These are phyloP conservation scores for Anisogramma anomala DNA, from an alignment of 2,329 filamentous ascomycete genomes.

Conservation along the genomic window DNA sequence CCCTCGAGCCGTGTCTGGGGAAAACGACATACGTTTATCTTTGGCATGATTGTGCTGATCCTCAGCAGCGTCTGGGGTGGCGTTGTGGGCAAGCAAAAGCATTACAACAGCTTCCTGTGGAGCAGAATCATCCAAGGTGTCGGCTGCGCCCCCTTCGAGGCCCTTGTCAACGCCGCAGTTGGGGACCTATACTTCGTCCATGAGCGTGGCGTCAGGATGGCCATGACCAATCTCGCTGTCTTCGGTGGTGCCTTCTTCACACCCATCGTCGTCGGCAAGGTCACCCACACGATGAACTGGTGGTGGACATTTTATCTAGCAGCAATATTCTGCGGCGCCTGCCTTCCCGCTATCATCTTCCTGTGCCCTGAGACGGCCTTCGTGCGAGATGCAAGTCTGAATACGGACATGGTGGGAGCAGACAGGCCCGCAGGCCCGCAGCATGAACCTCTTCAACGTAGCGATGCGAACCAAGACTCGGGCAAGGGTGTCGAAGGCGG, in stretches of 20 bases:
- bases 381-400: slow-evolving; percentile 51
- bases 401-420: slow-evolving; percentile 51
- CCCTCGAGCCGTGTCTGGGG: slow-evolving; percentile 84
- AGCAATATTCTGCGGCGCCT: slow-evolving; percentile 65
- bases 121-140: slow-evolving; percentile 79
- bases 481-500: slow-evolving; percentile 2
- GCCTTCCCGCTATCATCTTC: slow-evolving; percentile 61
- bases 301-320: slow-evolving; percentile 82
- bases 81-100: slow-evolving; percentile 39
- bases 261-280: slow-evolving; percentile 81
- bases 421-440: slow-evolving; percentile 12
- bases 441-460: background rate
- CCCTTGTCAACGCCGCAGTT: slow-evolving; percentile 75
- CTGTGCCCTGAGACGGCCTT: slow-evolving; percentile 81
- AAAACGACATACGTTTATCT: slow-evolving; percentile 75
- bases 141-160: slow-evolving; percentile 79
- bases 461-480: background rate
- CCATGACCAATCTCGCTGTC: slow-evolving; percentile 51
- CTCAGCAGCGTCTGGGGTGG: slow-evolving; percentile 70
- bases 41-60: slow-evolving; percentile 65
- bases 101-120: slow-evolving; percentile 63
- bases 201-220: slow-evolving; percentile 77
- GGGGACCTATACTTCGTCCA: slow-evolving; percentile 89
- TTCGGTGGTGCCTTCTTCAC: slow-evolving; percentile 54
- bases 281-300: slow-evolving; percentile 67